Conservation (phyloP, 352 stramenopile species). For the Globisporangium takayamanum region DNA sequence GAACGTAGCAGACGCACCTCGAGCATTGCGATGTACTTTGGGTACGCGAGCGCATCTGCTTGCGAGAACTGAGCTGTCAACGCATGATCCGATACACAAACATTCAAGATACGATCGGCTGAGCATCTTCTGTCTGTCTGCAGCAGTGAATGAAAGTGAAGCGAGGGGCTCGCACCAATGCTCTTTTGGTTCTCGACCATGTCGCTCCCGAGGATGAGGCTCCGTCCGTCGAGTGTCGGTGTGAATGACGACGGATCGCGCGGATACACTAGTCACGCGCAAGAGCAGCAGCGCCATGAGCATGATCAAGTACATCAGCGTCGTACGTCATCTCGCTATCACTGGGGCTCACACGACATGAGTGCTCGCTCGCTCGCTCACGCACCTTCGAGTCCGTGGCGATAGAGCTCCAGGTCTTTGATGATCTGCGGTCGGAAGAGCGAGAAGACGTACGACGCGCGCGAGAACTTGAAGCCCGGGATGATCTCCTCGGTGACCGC, state of each 20-base stretch:
- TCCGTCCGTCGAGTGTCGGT: slow-evolving; percentile 65
- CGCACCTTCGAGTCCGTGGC: slow-evolving; percentile 67
- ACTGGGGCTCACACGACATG: background rate
- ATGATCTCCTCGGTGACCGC: slow-evolving; percentile 90
- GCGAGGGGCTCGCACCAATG: slow-evolving; percentile 35
- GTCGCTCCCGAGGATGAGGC: slow-evolving; percentile 72
- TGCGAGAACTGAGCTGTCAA: slow-evolving; percentile 73
- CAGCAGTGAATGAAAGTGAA: background rate
- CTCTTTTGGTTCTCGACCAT: slow-evolving; percentile 70
- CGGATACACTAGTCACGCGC: slow-evolving; percentile 44
- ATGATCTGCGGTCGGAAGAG: slow-evolving; percentile 89
- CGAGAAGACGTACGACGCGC: slow-evolving; percentile 88
- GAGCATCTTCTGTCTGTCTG: background rate
- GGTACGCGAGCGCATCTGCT: slow-evolving; percentile 71
- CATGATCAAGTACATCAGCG: background rate
- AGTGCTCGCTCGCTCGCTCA: background rate
- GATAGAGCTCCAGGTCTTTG: slow-evolving; percentile 75
- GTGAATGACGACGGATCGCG: slow-evolving; percentile 87
- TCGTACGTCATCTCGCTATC: background rate
- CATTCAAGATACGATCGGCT: background rate
- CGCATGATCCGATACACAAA: background rate
- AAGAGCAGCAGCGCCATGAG: background rate
- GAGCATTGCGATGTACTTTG: slow-evolving; percentile 78
- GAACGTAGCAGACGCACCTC: slow-evolving; percentile 26
- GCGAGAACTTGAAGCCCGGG: slow-evolving; percentile 87